Conservation (phyloP, 2,329 filamentous ascomycete species). For the Colletotrichum sp. region DNA sequence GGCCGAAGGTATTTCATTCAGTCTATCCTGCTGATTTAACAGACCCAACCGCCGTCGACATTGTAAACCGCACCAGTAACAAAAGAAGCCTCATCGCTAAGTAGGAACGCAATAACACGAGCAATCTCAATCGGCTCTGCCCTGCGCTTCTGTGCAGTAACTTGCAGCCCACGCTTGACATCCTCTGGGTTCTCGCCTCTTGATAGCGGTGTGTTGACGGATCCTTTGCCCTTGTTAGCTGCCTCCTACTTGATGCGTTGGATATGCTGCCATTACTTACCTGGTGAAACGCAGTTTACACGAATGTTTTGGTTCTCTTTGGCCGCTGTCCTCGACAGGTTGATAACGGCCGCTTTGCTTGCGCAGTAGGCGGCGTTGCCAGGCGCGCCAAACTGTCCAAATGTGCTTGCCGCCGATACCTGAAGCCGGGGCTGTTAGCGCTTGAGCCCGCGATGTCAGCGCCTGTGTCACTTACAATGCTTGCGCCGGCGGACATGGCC, state of each 20-base stretch:
- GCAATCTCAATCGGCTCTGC: constrained; percentile 29
- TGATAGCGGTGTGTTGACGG: constrained; percentile 1
- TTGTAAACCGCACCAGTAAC: constrained; percentile 24
- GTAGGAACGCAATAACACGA: constrained; percentile 28
- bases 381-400: constrained; percentile 40
- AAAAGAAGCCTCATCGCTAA: constrained; percentile 30
- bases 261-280: constrained; percentile 17
- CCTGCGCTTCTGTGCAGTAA: constrained; percentile 25
- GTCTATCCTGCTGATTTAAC: constrained; percentile 16
- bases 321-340: constrained; percentile 32
- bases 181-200: background rate
- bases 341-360: constrained; percentile 35
- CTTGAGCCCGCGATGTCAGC: constrained; percentile 17
- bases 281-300: constrained; percentile 28
- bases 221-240: background rate
- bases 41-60: constrained; percentile 17
- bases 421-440: background rate
- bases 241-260: background rate
- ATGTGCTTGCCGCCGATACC: constrained; percentile 41
- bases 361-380: constrained; percentile 33
- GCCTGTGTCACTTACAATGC: constrained; percentile 55
- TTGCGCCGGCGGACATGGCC: constrained; percentile 42
- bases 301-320: constrained; percentile 28
- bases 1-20: background rate
- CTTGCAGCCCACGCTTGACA: background rate